Base-by-base conservation (phyloP, 2,329 filamentous ascomycete species). In the Stemphylium beticola region DNA sequence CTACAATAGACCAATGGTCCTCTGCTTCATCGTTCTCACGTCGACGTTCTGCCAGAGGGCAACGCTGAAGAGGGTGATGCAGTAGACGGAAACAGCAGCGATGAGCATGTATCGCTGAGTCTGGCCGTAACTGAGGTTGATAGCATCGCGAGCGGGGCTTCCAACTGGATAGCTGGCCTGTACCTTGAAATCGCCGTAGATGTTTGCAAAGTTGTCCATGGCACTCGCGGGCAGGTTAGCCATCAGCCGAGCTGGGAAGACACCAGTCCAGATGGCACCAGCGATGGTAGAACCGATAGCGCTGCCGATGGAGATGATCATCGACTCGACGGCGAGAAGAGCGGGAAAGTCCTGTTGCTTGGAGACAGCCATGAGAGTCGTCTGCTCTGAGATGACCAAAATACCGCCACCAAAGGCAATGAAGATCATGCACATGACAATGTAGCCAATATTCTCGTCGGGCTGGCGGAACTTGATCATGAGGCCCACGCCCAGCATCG, bases 211-310 rank as follows among this genome's bases (percentile, higher is more conserved):
- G 36, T 75, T 78, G 36, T 67, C 65, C 65, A 78, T 74, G 22
- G 64, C 69, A 2, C 73, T 71, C 1, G 77, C 57, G 9, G 85
- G 85, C 1, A 88, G 76, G 17, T 68, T 62, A 2, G 45, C 50
- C 37, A 54, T 63, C 12, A 88, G 77, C 10, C 80, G 79, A 15
- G 76, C 72, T 4, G 81, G 81, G 63, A 90, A 83, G 1, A 82
- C 80, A 55, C 82, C 79, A 0, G 82, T 85, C 87, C 87, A 90
- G 57, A 90, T 84, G 9, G 86, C 86, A 0, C 81, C 82, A 1
- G 87, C 82, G 42, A 90, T 80, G 7, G 86, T 82, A n/a, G 59
- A 68, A 0, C 75, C 75, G 24, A 77, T 71, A 17, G 74, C 74
- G 32, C 67, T 65, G 6, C 76, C 88, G 55, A 90, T 81, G 53